Percentiles rank a stretch among this genome's conserved stretches.
These are phyloP conservation scores for Nakazawaea ishiwadae DNA, from an alignment of 805 yeast species.

Conservation along the genomic window DNA sequence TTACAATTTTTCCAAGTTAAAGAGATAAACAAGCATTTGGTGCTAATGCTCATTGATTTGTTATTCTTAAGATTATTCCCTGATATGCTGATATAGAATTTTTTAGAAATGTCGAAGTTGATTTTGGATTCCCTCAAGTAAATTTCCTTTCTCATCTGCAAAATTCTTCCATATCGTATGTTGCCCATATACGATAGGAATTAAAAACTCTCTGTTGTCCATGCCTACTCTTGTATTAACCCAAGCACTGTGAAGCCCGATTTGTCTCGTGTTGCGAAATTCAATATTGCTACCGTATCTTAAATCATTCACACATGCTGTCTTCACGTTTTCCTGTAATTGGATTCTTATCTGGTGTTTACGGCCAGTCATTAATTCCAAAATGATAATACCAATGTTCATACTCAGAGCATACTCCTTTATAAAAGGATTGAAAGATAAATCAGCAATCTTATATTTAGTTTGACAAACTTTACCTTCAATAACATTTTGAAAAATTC, in stretches of 20 bases:
- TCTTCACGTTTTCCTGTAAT: constrained; percentile 17
- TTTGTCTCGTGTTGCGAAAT: constrained; percentile 16
- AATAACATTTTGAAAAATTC: neutral
- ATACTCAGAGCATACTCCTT: constrained; percentile 15
- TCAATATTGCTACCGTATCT: constrained; percentile 19
- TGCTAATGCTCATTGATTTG: constrained; percentile 38
- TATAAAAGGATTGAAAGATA: neutral
- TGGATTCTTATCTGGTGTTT: constrained; percentile 37
- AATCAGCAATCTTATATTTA: constrained; percentile 10
- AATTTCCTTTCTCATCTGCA: constrained; percentile 21
- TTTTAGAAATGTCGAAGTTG: constrained; percentile 17
- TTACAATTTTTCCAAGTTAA: constrained; percentile 30
- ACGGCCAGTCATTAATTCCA: constrained; percentile 33
- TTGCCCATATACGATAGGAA: constrained; percentile 20
- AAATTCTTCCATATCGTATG: constrained; percentile 23
- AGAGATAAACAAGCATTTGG: constrained; percentile 37
- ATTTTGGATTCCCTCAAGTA: constrained; percentile 17
- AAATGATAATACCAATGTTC: constrained; percentile 17
- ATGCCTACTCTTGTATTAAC: constrained; percentile 29
- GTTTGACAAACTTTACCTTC: constrained; percentile 15
- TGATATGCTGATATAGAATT: constrained; percentile 19
- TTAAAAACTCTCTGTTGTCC: constrained; percentile 17
- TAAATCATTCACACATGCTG: constrained; percentile 27
- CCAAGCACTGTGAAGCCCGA: constrained; percentile 34
- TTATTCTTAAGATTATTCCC: constrained; percentile 34